Conservation (phyloP, 225 moss, liverwort and hornwort genomes). For the Straminergon stramineum region DNA sequence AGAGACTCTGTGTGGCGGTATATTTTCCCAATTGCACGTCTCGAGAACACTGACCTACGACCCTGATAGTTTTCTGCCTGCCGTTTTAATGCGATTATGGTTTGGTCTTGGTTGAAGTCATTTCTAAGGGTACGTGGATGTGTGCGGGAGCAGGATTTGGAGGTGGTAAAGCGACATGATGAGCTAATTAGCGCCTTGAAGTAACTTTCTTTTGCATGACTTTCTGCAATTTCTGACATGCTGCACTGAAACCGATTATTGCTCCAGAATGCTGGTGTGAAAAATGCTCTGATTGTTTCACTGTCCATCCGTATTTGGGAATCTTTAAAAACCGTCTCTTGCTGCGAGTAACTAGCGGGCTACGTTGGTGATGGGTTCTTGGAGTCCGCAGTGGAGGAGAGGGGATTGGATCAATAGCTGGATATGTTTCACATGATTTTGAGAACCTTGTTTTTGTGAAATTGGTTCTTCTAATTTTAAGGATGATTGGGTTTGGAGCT, state of each 20-base stretch:
- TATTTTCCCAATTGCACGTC: background rate
- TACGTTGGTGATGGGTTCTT: background rate
- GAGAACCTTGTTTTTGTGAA: background rate
- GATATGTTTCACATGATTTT: background rate
- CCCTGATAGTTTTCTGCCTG: background rate
- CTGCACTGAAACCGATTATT: background rate
- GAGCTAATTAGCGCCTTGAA: background rate
- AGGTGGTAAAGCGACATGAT: background rate
- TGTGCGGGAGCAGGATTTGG: background rate
- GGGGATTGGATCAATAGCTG: background rate
- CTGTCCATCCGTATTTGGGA: background rate
- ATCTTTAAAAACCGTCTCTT: background rate
- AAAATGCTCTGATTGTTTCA: background rate
- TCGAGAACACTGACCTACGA: background rate
- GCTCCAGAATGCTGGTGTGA: background rate
- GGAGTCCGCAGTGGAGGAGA: background rate
- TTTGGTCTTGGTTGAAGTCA: background rate
- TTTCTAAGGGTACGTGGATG: background rate
- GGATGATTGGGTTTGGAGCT: background rate
- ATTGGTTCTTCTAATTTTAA: background rate
- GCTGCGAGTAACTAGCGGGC: background rate
- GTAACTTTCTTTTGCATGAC: background rate
- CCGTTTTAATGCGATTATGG: background rate
- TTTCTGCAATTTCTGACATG: background rate
- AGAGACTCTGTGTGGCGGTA: background rate